Evolutionary conservation across 169 alveolate genomes (phyloP).

Genomic region (Eimeria necatrix): DNA sequence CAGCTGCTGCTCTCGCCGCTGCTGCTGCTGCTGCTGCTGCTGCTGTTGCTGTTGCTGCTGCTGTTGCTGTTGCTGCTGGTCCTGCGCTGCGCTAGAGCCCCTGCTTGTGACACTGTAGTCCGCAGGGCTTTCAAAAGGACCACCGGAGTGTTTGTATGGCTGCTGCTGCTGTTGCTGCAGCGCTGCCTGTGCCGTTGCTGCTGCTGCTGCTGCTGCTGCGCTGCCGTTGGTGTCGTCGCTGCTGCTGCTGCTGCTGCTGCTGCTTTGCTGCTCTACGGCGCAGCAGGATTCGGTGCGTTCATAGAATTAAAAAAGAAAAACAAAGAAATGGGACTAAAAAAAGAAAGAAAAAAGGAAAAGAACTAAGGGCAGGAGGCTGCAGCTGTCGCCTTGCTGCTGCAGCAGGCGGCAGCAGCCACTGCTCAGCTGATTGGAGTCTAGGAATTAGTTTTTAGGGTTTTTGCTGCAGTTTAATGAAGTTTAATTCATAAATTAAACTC

Average conservation of each 20-base stretch:
- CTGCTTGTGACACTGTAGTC: no score
- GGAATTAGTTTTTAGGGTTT: constrained; percentile 25
- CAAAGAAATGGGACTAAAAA: not conserved
- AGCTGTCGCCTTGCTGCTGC: not conserved
- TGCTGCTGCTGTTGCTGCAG: no score
- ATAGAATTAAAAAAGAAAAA: no score
- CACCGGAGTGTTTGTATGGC: no score
- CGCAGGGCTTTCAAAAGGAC: no score
- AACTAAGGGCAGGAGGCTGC: not conserved
- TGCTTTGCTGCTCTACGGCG: no score
- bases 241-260: no score
- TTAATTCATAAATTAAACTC: not conserved
- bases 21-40: not conserved
- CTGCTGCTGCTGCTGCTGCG: no score
- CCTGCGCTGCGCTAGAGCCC: no score
- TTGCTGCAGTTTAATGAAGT: not conserved
- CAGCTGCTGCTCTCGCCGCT: not conserved
- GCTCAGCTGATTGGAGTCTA: not conserved
- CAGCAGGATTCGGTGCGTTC: not conserved
- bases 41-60: constrained; percentile 19
- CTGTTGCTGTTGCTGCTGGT: not conserved
- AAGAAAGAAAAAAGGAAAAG: not conserved
- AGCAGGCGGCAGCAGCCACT: not conserved
- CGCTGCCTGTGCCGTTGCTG: no score
- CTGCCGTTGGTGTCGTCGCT: no score